Base-by-base conservation (phyloP, 495 filamentous ascomycete species). In the Podospora fimiseda region DNA sequence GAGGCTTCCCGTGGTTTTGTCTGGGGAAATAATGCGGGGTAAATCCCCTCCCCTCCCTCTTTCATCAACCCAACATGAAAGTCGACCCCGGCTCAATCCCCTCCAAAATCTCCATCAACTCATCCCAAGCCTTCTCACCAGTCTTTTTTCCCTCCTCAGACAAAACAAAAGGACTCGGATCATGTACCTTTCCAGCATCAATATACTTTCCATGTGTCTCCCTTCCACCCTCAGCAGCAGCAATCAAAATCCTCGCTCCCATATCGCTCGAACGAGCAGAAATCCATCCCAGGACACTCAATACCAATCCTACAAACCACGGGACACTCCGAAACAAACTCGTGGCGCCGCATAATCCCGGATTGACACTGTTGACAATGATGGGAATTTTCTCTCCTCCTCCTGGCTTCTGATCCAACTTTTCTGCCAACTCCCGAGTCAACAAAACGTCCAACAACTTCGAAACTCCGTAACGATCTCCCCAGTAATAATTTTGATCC, bases 361-460 rank as follows among this genome's bases (percentile, higher is more conserved):
- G 82, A 46, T 74, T 77, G 5, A 77, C 38, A 18, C 70, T 65
- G 58, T 80, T 82, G 48, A 85, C 61, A 19, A 80, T 69, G 15
- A 86, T 76, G 37, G 55, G 52, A 19, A 60, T 57, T 2, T 33
- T 64, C 5, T 49, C 44, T 13, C 15, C 37, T 45, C 20, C 57
- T 15, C 60, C 59, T 13, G 48, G 36, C 14, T 22, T 27, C 33
- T 50, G 43, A 15, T 52, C 47, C 8, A 64, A 43, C 4, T 58
- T 60, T 4, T 52, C 53, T 2, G 74, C 75, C 0, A 85, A 61
- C 47, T 77, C 70, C 15, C 73, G 71, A 9, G 76, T 63, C 1
- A 71, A 53, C 9, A 83, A 56, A 1, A 81, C 57, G 42, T 73
- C 70, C 5, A 85, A 56, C 0, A 85, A 63, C 59, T 84, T 84